phyloP scores from a whole-genome alignment of 345 rosid species.

The Pistacia integerrima region DNA sequence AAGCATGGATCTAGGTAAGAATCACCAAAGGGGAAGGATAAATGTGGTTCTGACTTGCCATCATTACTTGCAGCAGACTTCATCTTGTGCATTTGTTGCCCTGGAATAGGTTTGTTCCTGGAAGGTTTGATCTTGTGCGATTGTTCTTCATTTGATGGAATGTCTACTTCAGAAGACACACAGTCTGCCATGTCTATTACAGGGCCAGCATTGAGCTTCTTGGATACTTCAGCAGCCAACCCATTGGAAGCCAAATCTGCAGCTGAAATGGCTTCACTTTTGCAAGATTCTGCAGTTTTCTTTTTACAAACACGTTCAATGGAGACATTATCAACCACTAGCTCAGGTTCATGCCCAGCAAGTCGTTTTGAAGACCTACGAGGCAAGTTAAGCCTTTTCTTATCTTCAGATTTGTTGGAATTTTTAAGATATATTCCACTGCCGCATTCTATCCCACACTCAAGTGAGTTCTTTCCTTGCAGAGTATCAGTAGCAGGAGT shows the following conservation, averaged over 20 bases:
- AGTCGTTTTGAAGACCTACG: constrained; percentile 26
- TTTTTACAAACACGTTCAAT: constrained; percentile 9
- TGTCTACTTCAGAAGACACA: constrained; percentile 2
- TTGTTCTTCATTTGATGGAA: constrained; percentile 4
- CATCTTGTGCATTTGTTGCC: constrained; percentile 9
- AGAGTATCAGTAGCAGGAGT: constrained; percentile 27
- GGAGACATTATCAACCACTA: not conserved
- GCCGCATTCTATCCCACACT: not conserved
- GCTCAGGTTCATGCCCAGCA: constrained; percentile 29
- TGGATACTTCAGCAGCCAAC: constrained; percentile 26
- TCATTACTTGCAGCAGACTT: constrained; percentile 17
- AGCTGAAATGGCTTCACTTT: constrained; percentile 13
- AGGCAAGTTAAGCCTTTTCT: constrained; percentile 30
- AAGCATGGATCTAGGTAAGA: constrained; percentile 36
- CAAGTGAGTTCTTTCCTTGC: constrained; percentile 22
- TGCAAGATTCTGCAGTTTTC: constrained; percentile 9
- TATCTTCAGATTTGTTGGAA: constrained; percentile 18
- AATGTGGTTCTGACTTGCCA: constrained; percentile 22
- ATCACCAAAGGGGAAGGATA: constrained; percentile 25
- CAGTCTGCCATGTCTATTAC: not conserved
- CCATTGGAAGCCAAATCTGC: not conserved
- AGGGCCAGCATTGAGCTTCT: constrained; percentile 15
- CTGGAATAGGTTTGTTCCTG: constrained; percentile 15
- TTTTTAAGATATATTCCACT: constrained; percentile 23
- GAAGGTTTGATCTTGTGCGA: constrained; percentile 23